Percentiles rank a stretch among this genome's conserved stretches.
Conservation (phyloP, 805 yeast species). For the Torulaspora gathmanii region DNA sequence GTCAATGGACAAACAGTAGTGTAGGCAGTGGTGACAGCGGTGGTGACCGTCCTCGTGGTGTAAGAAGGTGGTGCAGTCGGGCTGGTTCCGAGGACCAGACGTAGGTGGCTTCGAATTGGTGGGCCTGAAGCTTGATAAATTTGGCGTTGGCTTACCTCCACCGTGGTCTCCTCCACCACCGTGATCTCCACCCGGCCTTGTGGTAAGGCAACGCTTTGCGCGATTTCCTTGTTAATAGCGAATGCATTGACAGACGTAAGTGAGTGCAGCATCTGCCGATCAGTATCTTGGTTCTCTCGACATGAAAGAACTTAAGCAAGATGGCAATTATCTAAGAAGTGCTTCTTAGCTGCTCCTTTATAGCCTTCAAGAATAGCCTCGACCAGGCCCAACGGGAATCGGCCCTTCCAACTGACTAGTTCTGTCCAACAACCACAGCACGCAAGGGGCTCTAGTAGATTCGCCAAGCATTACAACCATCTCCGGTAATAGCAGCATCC, state of each 20-base stretch:
- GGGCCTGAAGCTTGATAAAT: not conserved
- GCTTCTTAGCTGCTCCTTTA: too few species aligned
- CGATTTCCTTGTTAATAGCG: not conserved
- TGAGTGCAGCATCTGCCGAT: constrained; percentile 4
- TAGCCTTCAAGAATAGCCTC: too few species aligned
- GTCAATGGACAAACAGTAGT: constrained; percentile 12
- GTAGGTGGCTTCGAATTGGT: constrained; percentile 1
- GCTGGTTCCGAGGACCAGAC: not conserved
- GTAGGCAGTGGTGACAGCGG: constrained; percentile 7
- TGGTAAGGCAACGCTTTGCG: not conserved
- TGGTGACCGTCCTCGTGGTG: not conserved
- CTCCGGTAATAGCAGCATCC: too few species aligned
- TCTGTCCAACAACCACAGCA: too few species aligned
- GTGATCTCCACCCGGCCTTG: not conserved
- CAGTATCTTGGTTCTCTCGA: not conserved
- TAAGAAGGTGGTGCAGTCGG: not conserved
- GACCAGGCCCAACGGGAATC: too few species aligned
- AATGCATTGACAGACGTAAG: constrained; percentile 2
- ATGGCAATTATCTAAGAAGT: too few species aligned
- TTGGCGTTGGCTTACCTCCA: too few species aligned
- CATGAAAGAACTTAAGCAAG: too few species aligned
- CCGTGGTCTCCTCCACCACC: not conserved
- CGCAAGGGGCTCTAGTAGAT: too few species aligned
- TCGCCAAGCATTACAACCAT: too few species aligned
- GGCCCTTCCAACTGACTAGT: too few species aligned